These are phyloP conservation scores for Triticum timopheevii DNA, from an alignment of 176 grass and related monocot genomes.

Conservation along the genomic window DNA sequence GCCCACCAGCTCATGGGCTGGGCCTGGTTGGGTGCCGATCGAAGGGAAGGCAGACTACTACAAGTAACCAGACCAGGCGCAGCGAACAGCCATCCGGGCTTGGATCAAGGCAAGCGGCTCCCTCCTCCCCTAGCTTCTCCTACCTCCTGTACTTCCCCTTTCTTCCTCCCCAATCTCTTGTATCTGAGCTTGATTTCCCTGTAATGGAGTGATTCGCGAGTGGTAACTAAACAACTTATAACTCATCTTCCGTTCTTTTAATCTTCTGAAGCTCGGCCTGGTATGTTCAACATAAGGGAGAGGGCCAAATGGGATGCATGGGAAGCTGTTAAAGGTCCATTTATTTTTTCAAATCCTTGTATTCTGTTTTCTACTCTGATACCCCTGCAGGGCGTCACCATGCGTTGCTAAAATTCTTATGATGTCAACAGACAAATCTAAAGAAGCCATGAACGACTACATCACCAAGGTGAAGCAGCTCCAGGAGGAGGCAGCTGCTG, in stretches of 20 bases:
- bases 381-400: background rate
- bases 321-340: conserved; percentile 78
- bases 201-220: too few relatives aligned
- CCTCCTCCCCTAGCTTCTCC: too few relatives aligned
- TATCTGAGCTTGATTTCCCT: too few relatives aligned
- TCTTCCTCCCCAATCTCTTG: too few relatives aligned
- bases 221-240: background rate
- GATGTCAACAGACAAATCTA: conserved; percentile 52
- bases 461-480: conserved; percentile 88
- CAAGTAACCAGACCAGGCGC: too few relatives aligned
- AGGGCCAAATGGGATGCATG: conserved; percentile 86
- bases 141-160: too few relatives aligned
- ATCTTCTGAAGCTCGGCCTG: conserved; percentile 56
- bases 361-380: background rate
- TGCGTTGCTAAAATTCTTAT: background rate
- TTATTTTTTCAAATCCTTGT: background rate
- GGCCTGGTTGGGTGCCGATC: too few relatives aligned
- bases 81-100: too few relatives aligned
- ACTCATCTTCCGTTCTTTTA: background rate
- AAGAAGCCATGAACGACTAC: conserved; percentile 84
- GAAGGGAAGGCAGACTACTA: too few relatives aligned
- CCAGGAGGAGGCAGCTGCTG: conserved; percentile 48
- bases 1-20: too few relatives aligned
- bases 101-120: too few relatives aligned
- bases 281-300: conserved; percentile 51